phyloP scores from a whole-genome alignment of 2,329 filamentous ascomycete species.

The Botrytis hyacinthi region DNA sequence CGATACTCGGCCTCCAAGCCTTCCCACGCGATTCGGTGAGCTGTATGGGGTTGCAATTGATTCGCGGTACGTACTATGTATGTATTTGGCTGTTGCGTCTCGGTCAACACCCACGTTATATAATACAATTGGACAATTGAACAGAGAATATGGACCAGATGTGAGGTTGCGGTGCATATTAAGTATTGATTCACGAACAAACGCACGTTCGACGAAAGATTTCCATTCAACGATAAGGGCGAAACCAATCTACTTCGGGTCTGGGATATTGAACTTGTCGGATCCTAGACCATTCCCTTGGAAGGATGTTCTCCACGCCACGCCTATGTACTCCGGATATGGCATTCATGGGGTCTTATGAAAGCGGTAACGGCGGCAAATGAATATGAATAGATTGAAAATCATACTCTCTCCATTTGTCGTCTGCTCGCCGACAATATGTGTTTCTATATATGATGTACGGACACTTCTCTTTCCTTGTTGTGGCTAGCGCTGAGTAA shows the following conservation, averaged over 20 bases:
- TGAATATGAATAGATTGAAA: neutral
- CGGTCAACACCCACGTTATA: neutral
- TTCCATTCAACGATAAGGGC: conserved; percentile 13
- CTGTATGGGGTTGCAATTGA: neutral
- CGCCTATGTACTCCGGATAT: neutral
- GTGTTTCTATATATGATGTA: neutral
- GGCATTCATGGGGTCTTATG: neutral
- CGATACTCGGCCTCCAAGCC: neutral
- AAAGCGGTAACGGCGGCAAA: neutral
- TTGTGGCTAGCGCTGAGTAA: neutral
- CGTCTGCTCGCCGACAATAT: neutral
- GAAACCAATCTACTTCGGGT: conserved; percentile 3
- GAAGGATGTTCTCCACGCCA: neutral
- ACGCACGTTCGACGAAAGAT: conserved; percentile 8
- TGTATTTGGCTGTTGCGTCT: neutral
- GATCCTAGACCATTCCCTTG: neutral
- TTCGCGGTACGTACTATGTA: neutral
- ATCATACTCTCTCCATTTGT: neutral
- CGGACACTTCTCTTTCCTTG: neutral
- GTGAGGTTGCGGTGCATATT: conserved; percentile 2
- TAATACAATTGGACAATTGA: neutral
- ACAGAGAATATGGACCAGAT: no score
- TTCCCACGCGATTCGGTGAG: neutral
- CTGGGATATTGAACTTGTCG: neutral
- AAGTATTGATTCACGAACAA: conserved; percentile 2